Percentiles rank a stretch among this genome's conserved stretches.
Conservation (phyloP, 192 early-diverging fungal species). For the Lobosporangium transversale region DNA sequence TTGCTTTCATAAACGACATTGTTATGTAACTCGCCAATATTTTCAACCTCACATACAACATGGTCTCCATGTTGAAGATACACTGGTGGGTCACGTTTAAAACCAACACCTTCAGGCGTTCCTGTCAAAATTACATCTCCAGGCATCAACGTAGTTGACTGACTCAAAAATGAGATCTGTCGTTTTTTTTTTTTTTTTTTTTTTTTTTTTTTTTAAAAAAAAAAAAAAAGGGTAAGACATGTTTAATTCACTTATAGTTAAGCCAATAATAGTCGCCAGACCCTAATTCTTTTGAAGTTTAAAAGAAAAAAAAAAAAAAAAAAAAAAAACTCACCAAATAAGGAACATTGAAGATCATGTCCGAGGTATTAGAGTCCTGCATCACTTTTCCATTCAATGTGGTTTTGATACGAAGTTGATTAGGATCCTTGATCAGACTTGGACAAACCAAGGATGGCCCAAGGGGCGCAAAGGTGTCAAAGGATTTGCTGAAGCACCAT, state of each 20-base stretch:
- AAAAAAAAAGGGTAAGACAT: not conserved
- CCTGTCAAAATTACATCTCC: constrained; percentile 65
- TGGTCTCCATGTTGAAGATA: constrained; percentile 63
- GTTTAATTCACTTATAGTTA: too few relatives aligned
- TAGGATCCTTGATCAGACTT: constrained; percentile 58
- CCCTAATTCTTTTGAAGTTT: too few relatives aligned
- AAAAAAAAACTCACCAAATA: constrained; percentile 44
- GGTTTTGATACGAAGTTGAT: constrained; percentile 57
- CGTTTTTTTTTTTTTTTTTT: not conserved
- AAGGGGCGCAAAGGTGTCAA: constrained; percentile 69
- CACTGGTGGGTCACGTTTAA: constrained; percentile 60
- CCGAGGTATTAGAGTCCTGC: constrained; percentile 62
- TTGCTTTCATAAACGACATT: constrained; percentile 57
- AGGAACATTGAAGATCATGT: constrained; percentile 69
- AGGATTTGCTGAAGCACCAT: constrained; percentile 71
- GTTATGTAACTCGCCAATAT: constrained; percentile 62
- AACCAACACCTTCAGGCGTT: constrained; percentile 58
- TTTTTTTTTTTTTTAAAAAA: not conserved
- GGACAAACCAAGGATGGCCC: constrained; percentile 67
- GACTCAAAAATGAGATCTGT: constrained; percentile 62
- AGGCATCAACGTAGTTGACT: constrained; percentile 67
- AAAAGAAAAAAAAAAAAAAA: too few relatives aligned
- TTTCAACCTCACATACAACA: constrained; percentile 60
- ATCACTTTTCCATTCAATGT: constrained; percentile 57
- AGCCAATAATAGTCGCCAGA: too few relatives aligned